These are phyloP conservation scores for Blastobotrys americana DNA, from an alignment of 805 yeast genomes.

Conservation along the genomic window DNA sequence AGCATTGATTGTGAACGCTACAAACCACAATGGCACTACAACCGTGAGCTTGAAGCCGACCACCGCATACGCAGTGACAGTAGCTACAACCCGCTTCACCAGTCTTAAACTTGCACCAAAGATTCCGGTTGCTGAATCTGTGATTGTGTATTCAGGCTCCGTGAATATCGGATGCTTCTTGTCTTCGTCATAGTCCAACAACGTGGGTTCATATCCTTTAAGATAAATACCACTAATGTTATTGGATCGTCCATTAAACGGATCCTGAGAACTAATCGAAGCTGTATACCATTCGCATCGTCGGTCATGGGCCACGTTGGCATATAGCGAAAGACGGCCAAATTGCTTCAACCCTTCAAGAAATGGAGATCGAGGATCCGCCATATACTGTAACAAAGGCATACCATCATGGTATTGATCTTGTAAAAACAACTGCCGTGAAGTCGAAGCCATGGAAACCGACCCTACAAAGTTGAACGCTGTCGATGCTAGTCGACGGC, in stretches of 20 bases:
- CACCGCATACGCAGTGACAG: slow-evolving; percentile 38
- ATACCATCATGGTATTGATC: slow-evolving; percentile 20
- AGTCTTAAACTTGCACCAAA: background rate
- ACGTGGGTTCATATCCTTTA: slow-evolving; percentile 45
- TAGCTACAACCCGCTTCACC: slow-evolving; percentile 3
- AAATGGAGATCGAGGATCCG: slow-evolving; percentile 54
- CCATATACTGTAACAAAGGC: slow-evolving; percentile 62
- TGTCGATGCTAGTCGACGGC: slow-evolving; percentile 41
- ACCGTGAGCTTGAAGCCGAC: slow-evolving; percentile 41
- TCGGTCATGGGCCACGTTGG: slow-evolving; percentile 72
- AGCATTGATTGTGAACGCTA: slow-evolving; percentile 47
- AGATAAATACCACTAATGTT: slow-evolving; percentile 31
- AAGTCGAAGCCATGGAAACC: slow-evolving; percentile 58
- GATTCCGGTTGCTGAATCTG: background rate
- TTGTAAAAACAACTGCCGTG: slow-evolving; percentile 60
- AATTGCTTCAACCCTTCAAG: slow-evolving; percentile 49
- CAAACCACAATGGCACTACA: slow-evolving; percentile 56
- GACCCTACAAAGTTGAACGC: slow-evolving; percentile 62
- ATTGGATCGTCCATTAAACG: slow-evolving; percentile 12
- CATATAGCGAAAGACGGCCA: slow-evolving; percentile 51
- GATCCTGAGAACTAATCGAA: slow-evolving; percentile 43
- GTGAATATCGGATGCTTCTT: background rate
- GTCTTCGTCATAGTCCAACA: slow-evolving; percentile 10
- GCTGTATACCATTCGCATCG: slow-evolving; percentile 82
- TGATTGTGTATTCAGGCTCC: background rate